Evolutionary conservation across 1,284 basidiomycete species (phyloP).

Genomic region (Inonotus obliquus): DNA sequence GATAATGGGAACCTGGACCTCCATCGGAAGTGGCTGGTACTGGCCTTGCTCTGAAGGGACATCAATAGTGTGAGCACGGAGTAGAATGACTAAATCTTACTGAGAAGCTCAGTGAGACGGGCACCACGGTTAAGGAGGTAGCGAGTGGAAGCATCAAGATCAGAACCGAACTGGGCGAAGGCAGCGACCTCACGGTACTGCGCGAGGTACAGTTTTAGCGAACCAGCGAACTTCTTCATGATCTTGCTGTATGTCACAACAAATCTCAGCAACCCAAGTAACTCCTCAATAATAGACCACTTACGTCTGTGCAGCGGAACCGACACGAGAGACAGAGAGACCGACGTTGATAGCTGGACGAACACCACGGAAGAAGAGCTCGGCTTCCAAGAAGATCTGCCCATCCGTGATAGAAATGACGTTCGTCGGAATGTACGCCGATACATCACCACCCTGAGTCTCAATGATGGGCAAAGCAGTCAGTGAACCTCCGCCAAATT

Average conservation of each 20-base stretch:
- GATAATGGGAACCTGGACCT: conserved; percentile 97
- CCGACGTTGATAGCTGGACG: conserved; percentile 99
- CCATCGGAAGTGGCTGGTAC: conserved; percentile 89
- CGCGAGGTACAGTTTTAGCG: conserved; percentile 98
- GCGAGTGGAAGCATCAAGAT: conserved; percentile 97
- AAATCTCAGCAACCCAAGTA: neutral
- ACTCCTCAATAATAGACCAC: conserved; percentile 25
- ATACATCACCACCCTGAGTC: conserved; percentile 99
- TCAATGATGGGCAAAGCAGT: conserved; percentile 99
- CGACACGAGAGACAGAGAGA: conserved; percentile 99
- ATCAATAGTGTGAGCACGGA: neutral
- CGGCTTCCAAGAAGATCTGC: conserved; percentile 99
- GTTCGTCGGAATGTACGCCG: conserved; percentile 90
- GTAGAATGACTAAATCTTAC: conserved; percentile 37
- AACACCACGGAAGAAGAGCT: conserved; percentile 99
- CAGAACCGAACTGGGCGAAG: conserved; percentile 99
- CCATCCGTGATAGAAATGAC: conserved; percentile 98
- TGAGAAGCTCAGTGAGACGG: conserved; percentile 97
- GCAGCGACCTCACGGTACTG: conserved; percentile 99
- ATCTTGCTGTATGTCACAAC: conserved; percentile 61
- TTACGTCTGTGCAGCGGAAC: conserved; percentile 97
- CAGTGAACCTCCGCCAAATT: conserved; percentile 95
- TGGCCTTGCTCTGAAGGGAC: conserved; percentile 82
- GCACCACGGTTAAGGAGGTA: conserved; percentile 97
- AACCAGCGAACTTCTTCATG: conserved; percentile 99